Conservation (phyloP, 768 basidiomycete species). For the Fomitopsis pulvina region DNA sequence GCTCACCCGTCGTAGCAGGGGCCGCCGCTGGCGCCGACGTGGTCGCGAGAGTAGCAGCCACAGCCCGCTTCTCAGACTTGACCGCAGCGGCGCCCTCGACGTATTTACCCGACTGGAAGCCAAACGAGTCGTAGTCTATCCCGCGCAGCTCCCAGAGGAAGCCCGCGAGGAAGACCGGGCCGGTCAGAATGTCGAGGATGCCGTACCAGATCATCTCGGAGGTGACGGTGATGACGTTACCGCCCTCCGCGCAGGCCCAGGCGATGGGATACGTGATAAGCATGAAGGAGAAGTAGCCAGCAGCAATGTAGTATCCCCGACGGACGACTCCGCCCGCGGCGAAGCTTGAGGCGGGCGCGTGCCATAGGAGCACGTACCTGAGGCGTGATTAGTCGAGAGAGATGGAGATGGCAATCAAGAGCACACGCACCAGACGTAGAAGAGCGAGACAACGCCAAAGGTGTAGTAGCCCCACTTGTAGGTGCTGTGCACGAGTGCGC, state of each 20-base stretch:
- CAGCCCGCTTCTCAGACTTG: background rate
- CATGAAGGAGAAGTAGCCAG: slow-evolving; percentile 37
- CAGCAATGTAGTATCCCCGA: slow-evolving; percentile 22
- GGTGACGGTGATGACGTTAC: slow-evolving; percentile 37
- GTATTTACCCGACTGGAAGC: slow-evolving; percentile 1
- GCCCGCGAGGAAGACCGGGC: slow-evolving; percentile 24
- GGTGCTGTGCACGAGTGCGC: slow-evolving; percentile 33
- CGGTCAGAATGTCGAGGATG: slow-evolving; percentile 30
- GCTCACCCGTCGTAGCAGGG: too few species aligned
- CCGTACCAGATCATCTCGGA: slow-evolving; percentile 46
- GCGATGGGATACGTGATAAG: slow-evolving; percentile 46
- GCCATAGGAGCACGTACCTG: slow-evolving; percentile 23
- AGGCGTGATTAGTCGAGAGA: background rate
- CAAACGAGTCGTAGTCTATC: slow-evolving; percentile 12
- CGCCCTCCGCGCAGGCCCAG: slow-evolving; percentile 44
- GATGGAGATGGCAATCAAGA: slow-evolving; percentile 11
- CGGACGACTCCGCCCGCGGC: slow-evolving; percentile 15
- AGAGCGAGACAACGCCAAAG: slow-evolving; percentile 34
- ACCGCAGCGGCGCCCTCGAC: slow-evolving; percentile 4
- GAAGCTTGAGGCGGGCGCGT: slow-evolving; percentile 16
- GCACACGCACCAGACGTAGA: slow-evolving; percentile 36
- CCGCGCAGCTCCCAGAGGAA: slow-evolving; percentile 16
- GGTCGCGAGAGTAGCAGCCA: too few species aligned
- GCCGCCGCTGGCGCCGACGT: too few species aligned
- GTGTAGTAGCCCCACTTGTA: slow-evolving; percentile 43